Evolutionary conservation across 192 early-diverging fungal genomes (phyloP), one percentile per base, ranked within the genome.

Genomic region (Coemansia sp.): DNA sequence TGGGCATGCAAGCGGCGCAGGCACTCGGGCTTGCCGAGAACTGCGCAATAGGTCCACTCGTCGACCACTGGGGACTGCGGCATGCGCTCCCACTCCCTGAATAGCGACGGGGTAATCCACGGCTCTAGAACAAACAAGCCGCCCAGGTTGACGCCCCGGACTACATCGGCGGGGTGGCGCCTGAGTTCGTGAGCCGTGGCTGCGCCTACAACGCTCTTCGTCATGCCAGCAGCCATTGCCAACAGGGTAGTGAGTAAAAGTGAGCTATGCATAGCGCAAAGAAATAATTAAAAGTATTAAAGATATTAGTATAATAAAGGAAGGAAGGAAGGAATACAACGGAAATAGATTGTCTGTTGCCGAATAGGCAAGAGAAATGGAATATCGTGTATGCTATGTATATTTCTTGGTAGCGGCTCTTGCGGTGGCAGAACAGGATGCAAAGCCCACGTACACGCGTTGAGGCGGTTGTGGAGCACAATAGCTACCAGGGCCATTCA

Each of bases 111-210:
- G 4, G 74, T 80, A 25, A 88, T 87, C 86, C 87, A 89, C 9
- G 78, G 85, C 68, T 92, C 91, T 2, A 89, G 77, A 9, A 92
- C 89, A 38, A 92, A 84, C 66, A 88, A 86, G 8, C 91, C 89
- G 40, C 91, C 89, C 2, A 92, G 66, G 35, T 91, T 92, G 25
- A 91, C 89, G 7, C 91, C 91, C 6, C 89, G 85, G 31, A 91
- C 87, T 39, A 54, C 40, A 32, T 65, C 72, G 10, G 35, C 15
- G 6, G 57, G 2, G 35, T 64, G 49, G 1, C 20, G 45, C 24
- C 24, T 12, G 4, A 31, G 12, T 3, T 17, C 24, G 25, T 56
- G 25, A 7, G 29, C 37, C 37, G 68, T 61, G 7, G 57, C 35
- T 31, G 45, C 29, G 20, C 31, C 22, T 25, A 58, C 56, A 9